Percentiles rank a stretch among this genome's conserved stretches.
Evolutionary conservation across 768 basidiomycete species (phyloP).

Genomic region (Pleurotus cornucopiae): DNA sequence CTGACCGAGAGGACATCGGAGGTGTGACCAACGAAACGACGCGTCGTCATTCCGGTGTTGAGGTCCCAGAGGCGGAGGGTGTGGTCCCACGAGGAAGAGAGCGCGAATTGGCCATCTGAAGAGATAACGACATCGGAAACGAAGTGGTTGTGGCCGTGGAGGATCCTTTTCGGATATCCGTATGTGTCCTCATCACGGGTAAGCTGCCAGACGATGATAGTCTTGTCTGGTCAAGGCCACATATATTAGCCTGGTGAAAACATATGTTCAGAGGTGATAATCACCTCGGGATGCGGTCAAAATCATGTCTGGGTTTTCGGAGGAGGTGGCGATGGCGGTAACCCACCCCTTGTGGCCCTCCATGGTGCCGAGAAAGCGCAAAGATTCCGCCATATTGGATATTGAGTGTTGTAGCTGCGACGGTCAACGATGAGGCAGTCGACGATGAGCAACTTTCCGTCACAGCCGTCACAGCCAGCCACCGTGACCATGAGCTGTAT

Average conservation of each 20-base stretch:
- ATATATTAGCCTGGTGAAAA: conserved; percentile 17
- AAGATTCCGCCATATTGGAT: conserved; percentile 70
- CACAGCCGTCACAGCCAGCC: conserved; percentile 48
- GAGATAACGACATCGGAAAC: conserved; percentile 99
- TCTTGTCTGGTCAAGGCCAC: conserved; percentile 75
- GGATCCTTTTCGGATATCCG: conserved; percentile 95
- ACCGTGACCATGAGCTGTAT: conserved; percentile 57
- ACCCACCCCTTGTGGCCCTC: conserved; percentile 97
- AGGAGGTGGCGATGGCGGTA: conserved; percentile 96
- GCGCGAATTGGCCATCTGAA: conserved; percentile 98
- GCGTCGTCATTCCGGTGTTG: conserved; percentile 94
- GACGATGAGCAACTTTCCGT: conserved; percentile 20
- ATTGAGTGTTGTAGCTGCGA: conserved; percentile 26
- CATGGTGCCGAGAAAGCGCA: conserved; percentile 89
- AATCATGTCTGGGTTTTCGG: conserved; percentile 99
- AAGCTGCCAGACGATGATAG: conserved; percentile 98
- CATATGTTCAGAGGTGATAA: conserved; percentile 13
- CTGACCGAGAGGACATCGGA: conserved; percentile 98
- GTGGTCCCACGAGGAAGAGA: conserved; percentile 99
- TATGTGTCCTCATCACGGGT: conserved; percentile 89
- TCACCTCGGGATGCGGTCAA: conserved; percentile 96
- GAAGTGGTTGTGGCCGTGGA: conserved; percentile 99
- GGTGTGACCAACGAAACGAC: conserved; percentile 96
- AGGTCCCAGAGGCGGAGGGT: conserved; percentile 99
- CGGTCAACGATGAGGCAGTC: conserved; percentile 25